Evolutionary conservation across 225 moss, liverwort and hornwort genomes (phyloP).

Genomic region (Rhytidiadelphus loreus): DNA sequence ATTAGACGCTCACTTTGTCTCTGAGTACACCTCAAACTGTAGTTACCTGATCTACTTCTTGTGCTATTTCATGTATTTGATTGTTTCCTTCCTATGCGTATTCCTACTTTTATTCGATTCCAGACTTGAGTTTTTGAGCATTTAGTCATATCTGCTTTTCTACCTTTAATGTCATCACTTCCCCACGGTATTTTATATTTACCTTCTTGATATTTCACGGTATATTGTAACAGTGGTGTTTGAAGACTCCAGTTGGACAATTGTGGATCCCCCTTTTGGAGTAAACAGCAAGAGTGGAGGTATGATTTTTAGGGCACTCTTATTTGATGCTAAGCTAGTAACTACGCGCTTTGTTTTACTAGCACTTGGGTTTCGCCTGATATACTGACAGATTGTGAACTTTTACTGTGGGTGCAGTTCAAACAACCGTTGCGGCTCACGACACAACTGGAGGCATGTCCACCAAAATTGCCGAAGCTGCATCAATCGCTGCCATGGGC

Average conservation of each 20-base stretch:
- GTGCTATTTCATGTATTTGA: neutral
- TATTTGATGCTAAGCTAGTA: neutral
- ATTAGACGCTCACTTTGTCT: neutral
- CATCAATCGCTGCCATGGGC: conserved; percentile 73
- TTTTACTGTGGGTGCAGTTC: conserved; percentile 29
- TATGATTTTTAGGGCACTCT: neutral
- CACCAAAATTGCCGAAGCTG: conserved; percentile 96
- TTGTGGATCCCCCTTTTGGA: conserved; percentile 64
- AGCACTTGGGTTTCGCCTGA: neutral
- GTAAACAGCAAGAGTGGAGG: conserved; percentile 34
- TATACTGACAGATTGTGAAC: neutral
- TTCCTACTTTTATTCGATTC: neutral
- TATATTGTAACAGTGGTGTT: conserved; percentile 46
- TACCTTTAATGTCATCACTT: neutral
- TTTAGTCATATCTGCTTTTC: neutral
- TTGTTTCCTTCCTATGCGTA: neutral
- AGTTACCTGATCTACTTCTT: neutral
- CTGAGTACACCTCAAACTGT: neutral
- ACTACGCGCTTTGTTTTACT: neutral
- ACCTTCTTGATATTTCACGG: neutral
- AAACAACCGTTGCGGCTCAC: conserved; percentile 75
- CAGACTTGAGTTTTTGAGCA: neutral
- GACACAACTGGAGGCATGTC: conserved; percentile 99
- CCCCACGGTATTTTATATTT: neutral
- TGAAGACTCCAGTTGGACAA: conserved; percentile 64